These are phyloP conservation scores for Leptodermis oblonga DNA, from an alignment of 257 asterid genomes.

Conservation along the genomic window DNA sequence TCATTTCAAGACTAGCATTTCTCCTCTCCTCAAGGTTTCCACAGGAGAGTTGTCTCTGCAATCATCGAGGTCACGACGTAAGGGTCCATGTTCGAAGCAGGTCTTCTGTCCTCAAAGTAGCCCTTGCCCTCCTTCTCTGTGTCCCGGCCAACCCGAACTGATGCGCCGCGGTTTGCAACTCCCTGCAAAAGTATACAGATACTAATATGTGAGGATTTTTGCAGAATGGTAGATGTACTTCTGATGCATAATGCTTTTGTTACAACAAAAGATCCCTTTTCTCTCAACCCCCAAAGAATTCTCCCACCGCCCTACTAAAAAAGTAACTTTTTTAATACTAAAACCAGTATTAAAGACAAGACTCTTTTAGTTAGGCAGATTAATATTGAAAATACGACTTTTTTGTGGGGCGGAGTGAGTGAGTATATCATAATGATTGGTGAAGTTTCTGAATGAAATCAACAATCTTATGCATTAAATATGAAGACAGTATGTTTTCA, in stretches of 20 bases:
- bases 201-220: not conserved
- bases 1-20: too few relatives aligned
- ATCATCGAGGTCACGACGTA: conserved; percentile 88
- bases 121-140: conserved; percentile 93
- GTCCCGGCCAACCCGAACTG: conserved; percentile 86
- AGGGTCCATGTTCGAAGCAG: conserved; percentile 96
- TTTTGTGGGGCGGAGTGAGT: too few relatives aligned
- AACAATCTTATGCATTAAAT: not conserved
- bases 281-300: too few relatives aligned
- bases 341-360: too few relatives aligned
- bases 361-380: too few relatives aligned
- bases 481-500: not conserved
- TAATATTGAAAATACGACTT: too few relatives aligned
- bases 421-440: too few relatives aligned
- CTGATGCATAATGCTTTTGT: too few relatives aligned
- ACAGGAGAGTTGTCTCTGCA: conserved; percentile 79
- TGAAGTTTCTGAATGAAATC: not conserved
- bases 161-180: conserved; percentile 93
- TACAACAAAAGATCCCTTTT: too few relatives aligned
- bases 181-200: conserved; percentile 39
- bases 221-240: not conserved
- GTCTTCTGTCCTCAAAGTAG: conserved; percentile 92
- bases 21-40: conserved; percentile 34
- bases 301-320: too few relatives aligned
- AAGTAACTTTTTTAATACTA: too few relatives aligned